Conservation (phyloP, 2,329 filamentous ascomycete genomes). For the Colletotrichum sp. region DNA sequence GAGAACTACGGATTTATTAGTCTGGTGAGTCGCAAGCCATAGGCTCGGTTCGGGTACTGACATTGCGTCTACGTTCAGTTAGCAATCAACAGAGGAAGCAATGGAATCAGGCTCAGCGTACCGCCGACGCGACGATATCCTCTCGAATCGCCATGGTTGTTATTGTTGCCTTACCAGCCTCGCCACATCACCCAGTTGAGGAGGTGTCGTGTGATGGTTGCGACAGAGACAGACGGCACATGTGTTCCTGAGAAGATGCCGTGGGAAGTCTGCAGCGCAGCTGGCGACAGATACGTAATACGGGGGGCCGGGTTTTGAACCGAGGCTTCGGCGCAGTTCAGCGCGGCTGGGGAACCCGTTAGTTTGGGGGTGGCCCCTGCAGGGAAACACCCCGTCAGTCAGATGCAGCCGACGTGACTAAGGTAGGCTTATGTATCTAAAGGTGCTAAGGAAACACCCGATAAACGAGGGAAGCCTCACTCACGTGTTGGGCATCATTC, state of each 20-base stretch:
- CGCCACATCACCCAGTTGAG: neutral
- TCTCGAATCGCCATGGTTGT: constrained; percentile 82
- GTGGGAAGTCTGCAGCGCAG: neutral
- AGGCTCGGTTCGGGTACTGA: constrained; percentile 29
- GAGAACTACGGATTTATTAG: constrained; percentile 66
- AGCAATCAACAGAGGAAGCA: neutral
- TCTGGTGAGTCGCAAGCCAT: neutral
- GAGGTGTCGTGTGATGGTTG: neutral
- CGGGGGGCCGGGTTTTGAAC: constrained; percentile 28
- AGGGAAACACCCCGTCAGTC: neutral
- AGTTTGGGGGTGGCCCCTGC: neutral
- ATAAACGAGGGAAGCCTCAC: neutral
- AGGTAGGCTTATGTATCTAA: neutral
- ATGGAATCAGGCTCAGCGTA: constrained; percentile 44
- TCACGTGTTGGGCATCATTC: constrained; percentile 11
- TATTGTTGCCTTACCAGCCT: neutral
- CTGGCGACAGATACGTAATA: neutral
- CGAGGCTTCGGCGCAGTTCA: constrained; percentile 26
- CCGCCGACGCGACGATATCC: constrained; percentile 86
- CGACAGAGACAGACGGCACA: neutral
- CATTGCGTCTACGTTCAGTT: constrained; percentile 43
- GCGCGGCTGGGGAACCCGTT: constrained; percentile 2
- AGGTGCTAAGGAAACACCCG: neutral
- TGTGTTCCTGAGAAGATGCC: neutral
- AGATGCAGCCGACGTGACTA: neutral